Conservation (phyloP, 192 early-diverging fungal species). For the Coemansia sp. region DNA sequence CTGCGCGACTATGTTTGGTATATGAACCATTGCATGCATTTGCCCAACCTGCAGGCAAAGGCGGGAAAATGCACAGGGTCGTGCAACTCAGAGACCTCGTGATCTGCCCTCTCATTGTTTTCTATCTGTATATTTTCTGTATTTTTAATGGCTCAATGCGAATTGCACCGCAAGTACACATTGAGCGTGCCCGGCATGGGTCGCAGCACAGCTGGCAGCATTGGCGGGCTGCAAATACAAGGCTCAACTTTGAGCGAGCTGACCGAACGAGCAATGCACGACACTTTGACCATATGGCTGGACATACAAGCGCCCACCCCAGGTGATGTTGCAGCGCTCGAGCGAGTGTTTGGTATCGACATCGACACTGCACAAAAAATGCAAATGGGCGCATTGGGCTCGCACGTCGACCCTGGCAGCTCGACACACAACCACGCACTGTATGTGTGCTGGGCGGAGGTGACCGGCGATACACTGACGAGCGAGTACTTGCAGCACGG, state of each 20-base stretch:
- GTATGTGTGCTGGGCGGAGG: constrained; percentile 48
- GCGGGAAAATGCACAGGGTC: not conserved
- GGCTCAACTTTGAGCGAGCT: constrained; percentile 12
- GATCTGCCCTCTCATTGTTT: not conserved
- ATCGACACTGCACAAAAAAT: constrained; percentile 5
- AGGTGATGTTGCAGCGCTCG: constrained; percentile 31
- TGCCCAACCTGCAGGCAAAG: too few relatives aligned
- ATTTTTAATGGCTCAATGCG: constrained; percentile 3
- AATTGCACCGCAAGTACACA: constrained; percentile 20
- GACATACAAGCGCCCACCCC: constrained; percentile 25
- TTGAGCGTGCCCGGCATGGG: constrained; percentile 38
- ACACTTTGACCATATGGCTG: constrained; percentile 27
- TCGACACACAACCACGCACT: constrained; percentile 12
- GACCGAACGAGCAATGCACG: constrained; percentile 11
- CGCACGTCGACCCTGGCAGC: constrained; percentile 20
- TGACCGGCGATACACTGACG: constrained; percentile 10
- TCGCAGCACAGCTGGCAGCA: constrained; percentile 3
- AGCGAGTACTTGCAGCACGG: constrained; percentile 16
- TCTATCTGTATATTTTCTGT: constrained; percentile 1
- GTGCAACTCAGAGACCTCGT: not conserved
- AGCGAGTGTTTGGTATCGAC: constrained; percentile 36
- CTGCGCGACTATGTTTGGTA: too few relatives aligned
- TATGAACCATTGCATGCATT: too few relatives aligned
- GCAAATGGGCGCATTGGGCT: not conserved
- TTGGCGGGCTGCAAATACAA: constrained; percentile 15